phyloP scores from a whole-genome alignment of 2,329 filamentous ascomycete genomes.

The Escovopsis sp. region DNA sequence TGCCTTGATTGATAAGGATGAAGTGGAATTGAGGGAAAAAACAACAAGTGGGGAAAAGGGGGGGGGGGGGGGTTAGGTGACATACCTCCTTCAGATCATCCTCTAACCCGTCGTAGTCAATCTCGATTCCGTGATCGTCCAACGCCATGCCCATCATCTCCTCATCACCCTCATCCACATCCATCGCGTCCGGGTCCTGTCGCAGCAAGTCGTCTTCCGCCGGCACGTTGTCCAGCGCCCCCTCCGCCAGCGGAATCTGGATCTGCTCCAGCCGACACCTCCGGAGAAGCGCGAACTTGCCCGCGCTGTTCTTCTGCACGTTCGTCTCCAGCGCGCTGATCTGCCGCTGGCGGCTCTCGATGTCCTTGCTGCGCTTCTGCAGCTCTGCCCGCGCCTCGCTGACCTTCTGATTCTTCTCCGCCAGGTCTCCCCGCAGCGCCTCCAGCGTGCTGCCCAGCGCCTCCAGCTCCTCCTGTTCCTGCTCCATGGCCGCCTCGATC shows the following conservation, averaged over 20 bases:
- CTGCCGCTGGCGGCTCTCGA: slow-evolving; percentile 56
- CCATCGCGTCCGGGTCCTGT: slow-evolving; percentile 78
- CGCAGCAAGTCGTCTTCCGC: slow-evolving; percentile 69
- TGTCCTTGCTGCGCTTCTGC: slow-evolving; percentile 69
- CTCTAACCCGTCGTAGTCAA: slow-evolving; percentile 70
- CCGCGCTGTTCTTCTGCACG: slow-evolving; percentile 70
- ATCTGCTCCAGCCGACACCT: slow-evolving; percentile 91
- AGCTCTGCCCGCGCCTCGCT: slow-evolving; percentile 66
- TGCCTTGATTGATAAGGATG: not conserved
- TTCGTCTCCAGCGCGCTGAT: slow-evolving; percentile 70
- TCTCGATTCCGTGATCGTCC: slow-evolving; percentile 81
- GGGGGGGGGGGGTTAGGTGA: slow-evolving; percentile 6
- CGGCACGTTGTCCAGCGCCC: slow-evolving; percentile 72
- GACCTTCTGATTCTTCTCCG: slow-evolving; percentile 58
- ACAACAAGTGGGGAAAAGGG: no score
- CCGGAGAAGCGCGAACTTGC: slow-evolving; percentile 69
- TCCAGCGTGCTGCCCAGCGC: slow-evolving; percentile 58
- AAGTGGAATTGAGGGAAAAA: not conserved
- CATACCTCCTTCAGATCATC: slow-evolving; percentile 67
- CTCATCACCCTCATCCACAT: slow-evolving; percentile 58
- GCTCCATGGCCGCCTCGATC: slow-evolving; percentile 58
- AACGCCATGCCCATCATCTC: slow-evolving; percentile 48
- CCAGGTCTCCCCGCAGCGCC: slow-evolving; percentile 49
- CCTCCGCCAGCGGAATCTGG: slow-evolving; percentile 59
- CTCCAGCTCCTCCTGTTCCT: slow-evolving; percentile 62